Percentiles rank a stretch among this genome's conserved stretches.
Conservation (phyloP, 225 moss, liverwort and hornwort genomes). For the Polytrichum formosum region DNA sequence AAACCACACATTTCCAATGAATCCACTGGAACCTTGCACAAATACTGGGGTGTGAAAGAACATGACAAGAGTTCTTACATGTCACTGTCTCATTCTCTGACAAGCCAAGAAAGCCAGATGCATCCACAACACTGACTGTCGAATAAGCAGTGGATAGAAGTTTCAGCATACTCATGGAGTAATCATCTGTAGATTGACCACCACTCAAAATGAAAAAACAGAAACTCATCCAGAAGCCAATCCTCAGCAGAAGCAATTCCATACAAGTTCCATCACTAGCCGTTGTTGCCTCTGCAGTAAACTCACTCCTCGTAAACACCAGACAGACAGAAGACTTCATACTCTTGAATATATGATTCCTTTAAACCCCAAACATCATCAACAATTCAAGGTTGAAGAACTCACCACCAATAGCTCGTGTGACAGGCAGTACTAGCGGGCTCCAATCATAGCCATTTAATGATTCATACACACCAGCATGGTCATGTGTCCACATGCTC, state of each 20-base stretch:
- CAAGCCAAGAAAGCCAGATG: slow-evolving; percentile 83
- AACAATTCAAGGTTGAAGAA: slow-evolving; percentile 2
- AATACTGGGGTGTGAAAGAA: not conserved
- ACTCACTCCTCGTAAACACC: not conserved
- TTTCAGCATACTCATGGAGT: slow-evolving; percentile 75
- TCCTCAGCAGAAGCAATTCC: no score
- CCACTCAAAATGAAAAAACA: slow-evolving; percentile 1
- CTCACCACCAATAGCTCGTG: slow-evolving; percentile 75
- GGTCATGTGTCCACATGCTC: slow-evolving; percentile 85
- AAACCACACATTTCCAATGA: no score
- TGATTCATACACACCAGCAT: slow-evolving; percentile 76
- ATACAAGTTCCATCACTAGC: not conserved
- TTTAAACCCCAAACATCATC: not conserved
- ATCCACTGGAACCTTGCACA: no score
- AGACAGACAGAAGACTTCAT: not conserved
- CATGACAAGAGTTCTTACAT: slow-evolving; percentile 53
- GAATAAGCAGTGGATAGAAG: slow-evolving; percentile 90
- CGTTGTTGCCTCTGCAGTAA: no score
- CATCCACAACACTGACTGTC: slow-evolving; percentile 84
- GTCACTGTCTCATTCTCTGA: slow-evolving; percentile 77
- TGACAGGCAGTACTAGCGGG: slow-evolving; percentile 64
- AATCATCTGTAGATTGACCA: slow-evolving; percentile 46
- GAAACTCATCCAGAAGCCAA: no score
- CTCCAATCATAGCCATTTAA: slow-evolving; percentile 82
- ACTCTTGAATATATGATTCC: not conserved